Percentiles rank a stretch among this genome's conserved stretches.
Evolutionary conservation across 768 basidiomycete genomes (phyloP).

Genomic region (Lactarius sp.): DNA sequence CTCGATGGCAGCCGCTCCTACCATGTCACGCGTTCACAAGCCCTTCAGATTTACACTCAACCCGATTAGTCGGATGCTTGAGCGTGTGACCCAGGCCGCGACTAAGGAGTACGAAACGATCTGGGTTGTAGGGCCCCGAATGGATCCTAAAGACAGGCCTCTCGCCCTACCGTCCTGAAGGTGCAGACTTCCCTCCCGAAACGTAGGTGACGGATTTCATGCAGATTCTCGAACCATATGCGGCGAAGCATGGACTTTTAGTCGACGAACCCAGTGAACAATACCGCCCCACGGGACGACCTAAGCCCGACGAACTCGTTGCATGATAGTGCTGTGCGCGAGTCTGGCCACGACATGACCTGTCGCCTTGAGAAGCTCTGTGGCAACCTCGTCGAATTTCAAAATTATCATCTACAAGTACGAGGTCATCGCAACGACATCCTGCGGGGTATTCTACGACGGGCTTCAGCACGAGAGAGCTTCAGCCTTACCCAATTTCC

Average conservation of each 20-base stretch:
- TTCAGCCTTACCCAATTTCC: too few relatives aligned
- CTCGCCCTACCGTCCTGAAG: constrained; percentile 90
- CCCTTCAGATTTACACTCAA: constrained; percentile 95
- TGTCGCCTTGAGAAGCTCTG: too few relatives aligned
- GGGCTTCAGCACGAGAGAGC: too few relatives aligned
- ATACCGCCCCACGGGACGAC: constrained; percentile 78
- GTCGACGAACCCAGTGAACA: constrained; percentile 95
- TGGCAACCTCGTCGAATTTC: too few relatives aligned
- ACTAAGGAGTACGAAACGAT: constrained; percentile 99
- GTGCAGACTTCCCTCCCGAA: constrained; percentile 94
- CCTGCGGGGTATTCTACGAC: too few relatives aligned
- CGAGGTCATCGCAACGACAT: too few relatives aligned
- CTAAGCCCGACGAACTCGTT: constrained; percentile 92
- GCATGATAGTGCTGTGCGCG: constrained; percentile 93
- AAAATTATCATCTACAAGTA: too few relatives aligned
- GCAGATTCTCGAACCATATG: constrained; percentile 92
- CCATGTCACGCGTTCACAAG: constrained; percentile 95
- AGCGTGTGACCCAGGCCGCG: constrained; percentile 92
- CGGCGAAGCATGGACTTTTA: constrained; percentile 85
- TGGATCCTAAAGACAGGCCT: constrained; percentile 91
- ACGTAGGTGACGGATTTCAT: constrained; percentile 99
- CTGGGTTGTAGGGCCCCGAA: constrained; percentile 92
- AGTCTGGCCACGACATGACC: constrained; percentile 58
- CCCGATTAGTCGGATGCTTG: constrained; percentile 88
- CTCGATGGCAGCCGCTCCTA: constrained; percentile 93